Base-by-base conservation (phyloP, 1,284 basidiomycete genomes). In the Sporisorium reilianum region DNA sequence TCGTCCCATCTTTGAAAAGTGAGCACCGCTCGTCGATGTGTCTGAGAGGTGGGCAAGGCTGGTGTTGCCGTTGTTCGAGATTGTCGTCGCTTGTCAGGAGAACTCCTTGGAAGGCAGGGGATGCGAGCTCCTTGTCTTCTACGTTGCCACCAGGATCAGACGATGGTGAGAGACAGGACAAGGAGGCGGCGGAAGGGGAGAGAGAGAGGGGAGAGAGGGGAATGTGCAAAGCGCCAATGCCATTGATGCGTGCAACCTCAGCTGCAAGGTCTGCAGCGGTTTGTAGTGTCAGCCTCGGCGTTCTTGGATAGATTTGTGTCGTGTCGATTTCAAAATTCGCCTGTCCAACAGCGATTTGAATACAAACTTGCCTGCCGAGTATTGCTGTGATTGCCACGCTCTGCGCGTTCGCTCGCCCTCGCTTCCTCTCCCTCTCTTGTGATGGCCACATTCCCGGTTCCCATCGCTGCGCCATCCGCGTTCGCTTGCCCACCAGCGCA, bases 201-300 rank as follows among this genome's bases (percentile, higher is more conserved):
- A 46, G 28, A 6, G 5, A 26, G 26, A 26, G 5, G 34, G 34
- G 34, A 34, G 34, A 34, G 36, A 38, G 36, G 11, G 46, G 46
- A 48, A 48, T 48, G 46, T 48, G 46, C 2, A 9, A 9, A 30
- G 46, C 45, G 7, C 16, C 9, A 8, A 7, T 11, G 10, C 10
- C 10, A 5, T 18, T 38, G 5, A 18, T 38, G 18, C n/a, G 20
- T 45, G 42, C 42, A 45, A 30, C 23, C 25, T 45, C n/a, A n/a
- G n/a, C n/a, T 64, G 62, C 62, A 57, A 54, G 50, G 49, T 34
- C 30, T 57, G 55, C 55, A 54, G 54, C 32, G 10, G 23, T 42
- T 61, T 66, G 64, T 66, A 66, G 34, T 55, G 44, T 46, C n/a
- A 34, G 34, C 50, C 65, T 68, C 60, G 65, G 65, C 65, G 65